phyloP scores from a whole-genome alignment of 805 yeast genomes.

The Sugiyamaella chiloensis region DNA sequence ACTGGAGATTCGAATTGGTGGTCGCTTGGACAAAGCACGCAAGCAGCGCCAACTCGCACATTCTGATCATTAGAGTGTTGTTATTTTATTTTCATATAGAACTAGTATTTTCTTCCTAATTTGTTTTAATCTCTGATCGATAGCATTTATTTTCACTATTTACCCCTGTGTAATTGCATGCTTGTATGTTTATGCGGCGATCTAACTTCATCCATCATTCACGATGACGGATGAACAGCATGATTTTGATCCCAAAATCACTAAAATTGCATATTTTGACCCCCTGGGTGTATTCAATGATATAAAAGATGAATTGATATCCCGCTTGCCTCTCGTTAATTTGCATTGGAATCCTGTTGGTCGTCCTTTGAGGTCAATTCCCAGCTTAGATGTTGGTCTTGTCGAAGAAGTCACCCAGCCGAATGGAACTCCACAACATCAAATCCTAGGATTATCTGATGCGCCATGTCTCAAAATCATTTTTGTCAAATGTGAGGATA shows the following conservation, averaged over 20 bases:
- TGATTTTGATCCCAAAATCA: slow-evolving; percentile 21
- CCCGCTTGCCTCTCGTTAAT: slow-evolving; percentile 55
- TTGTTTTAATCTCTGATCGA: too few relatives aligned
- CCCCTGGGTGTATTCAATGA: slow-evolving; percentile 60
- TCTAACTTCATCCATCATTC: too few relatives aligned
- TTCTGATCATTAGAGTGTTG: neutral
- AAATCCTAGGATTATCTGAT: slow-evolving; percentile 39
- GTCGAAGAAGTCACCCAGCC: slow-evolving; percentile 45
- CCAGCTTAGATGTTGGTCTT: slow-evolving; percentile 51
- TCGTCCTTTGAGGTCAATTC: slow-evolving; percentile 61
- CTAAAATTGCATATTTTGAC: slow-evolving; percentile 61
- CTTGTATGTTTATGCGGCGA: too few relatives aligned
- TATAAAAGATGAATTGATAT: slow-evolving; percentile 42
- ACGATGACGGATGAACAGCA: slow-evolving; percentile 3
- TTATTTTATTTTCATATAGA: neutral
- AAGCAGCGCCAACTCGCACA: slow-evolving; percentile 1
- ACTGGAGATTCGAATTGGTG: slow-evolving; percentile 15
- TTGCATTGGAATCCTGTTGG: slow-evolving; percentile 63
- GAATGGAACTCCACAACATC: slow-evolving; percentile 33
- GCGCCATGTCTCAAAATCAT: slow-evolving; percentile 63
- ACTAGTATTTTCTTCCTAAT: too few relatives aligned
- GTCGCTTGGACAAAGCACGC: slow-evolving; percentile 10
- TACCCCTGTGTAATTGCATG: too few relatives aligned
- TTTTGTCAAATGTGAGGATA: slow-evolving; percentile 59
- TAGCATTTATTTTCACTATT: too few relatives aligned